Evolutionary conservation across 371 early-diverging fungal genomes (phyloP).

Genomic region (Mucor indicus): DNA sequence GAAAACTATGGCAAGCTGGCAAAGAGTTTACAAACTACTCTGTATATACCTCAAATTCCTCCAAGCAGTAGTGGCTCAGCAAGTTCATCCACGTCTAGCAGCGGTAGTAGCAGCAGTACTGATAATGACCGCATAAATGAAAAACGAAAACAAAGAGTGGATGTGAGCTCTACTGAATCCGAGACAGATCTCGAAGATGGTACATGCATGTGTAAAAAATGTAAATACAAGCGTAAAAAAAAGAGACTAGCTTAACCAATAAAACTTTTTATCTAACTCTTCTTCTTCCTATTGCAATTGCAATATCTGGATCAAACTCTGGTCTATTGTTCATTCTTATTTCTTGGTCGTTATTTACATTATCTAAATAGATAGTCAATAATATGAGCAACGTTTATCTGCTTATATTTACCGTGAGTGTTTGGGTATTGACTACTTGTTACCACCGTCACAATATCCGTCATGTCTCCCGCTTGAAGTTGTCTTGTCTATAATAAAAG

Average conservation of each 20-base stretch:
- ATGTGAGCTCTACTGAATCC: slow-evolving; percentile 51
- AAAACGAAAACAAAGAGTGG: slow-evolving; percentile 10
- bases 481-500: not conserved
- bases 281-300: not conserved
- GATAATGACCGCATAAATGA: not conserved
- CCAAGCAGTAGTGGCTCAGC: slow-evolving; percentile 47
- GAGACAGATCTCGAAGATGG: slow-evolving; percentile 56
- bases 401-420: not conserved
- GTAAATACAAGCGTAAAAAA: slow-evolving; percentile 50
- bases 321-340: not conserved
- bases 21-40: slow-evolving; percentile 42
- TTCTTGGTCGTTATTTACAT: too few species aligned
- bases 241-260: not conserved
- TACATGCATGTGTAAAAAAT: slow-evolving; percentile 62
- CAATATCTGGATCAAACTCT: slow-evolving; percentile 2
- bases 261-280: not conserved
- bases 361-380: not conserved
- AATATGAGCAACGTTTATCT: not conserved
- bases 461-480: too few species aligned
- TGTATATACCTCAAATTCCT: slow-evolving; percentile 56
- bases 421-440: too few species aligned
- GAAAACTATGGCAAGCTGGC: slow-evolving; percentile 41
- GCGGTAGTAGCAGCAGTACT: slow-evolving; percentile 19
- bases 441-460: not conserved
- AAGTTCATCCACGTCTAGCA: slow-evolving; percentile 35